A percentile compares a stretch with the other conserved stretches of the same genome.
These are phyloP conservation scores for Kodamaea sp. DNA, from an alignment of 1,139 yeast species.

Conservation along the genomic window DNA sequence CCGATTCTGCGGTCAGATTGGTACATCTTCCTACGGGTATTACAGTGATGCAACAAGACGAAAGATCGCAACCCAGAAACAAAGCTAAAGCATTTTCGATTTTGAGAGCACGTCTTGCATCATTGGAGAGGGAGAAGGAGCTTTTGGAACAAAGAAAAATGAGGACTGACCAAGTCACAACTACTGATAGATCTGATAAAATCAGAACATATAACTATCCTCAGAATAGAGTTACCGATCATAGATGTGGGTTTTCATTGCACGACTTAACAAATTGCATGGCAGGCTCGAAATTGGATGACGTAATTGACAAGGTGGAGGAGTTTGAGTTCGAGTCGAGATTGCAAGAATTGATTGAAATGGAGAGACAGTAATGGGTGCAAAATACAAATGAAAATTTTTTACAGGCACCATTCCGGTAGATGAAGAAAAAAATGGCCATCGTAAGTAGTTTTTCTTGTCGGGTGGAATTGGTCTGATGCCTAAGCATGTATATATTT, in stretches of 20 bases:
- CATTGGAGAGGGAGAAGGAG: slow-evolving; percentile 66
- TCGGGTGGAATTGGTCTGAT: too few relatives aligned
- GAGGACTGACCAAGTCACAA: slow-evolving; percentile 80
- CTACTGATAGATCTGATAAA: slow-evolving; percentile 91
- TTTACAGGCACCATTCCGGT: too few relatives aligned
- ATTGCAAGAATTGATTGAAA: slow-evolving; percentile 19
- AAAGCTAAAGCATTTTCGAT: slow-evolving; percentile 92
- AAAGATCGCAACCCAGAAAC: slow-evolving; percentile 91
- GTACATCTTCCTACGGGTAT: slow-evolving; percentile 93
- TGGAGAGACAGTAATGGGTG: slow-evolving; percentile 3
- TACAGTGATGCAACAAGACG: slow-evolving; percentile 89
- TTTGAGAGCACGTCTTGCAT: slow-evolving; percentile 81
- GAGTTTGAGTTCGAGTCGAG: slow-evolving; percentile 25
- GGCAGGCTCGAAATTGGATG: slow-evolving; percentile 69
- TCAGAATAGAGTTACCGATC: slow-evolving; percentile 92
- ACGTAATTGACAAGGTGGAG: slow-evolving; percentile 28
- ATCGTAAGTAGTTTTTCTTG: too few relatives aligned
- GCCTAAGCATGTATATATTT: too few relatives aligned
- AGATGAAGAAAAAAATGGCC: too few relatives aligned
- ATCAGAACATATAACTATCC: slow-evolving; percentile 91
- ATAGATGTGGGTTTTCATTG: slow-evolving; percentile 76
- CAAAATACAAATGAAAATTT: neutral
- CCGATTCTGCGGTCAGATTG: slow-evolving; percentile 93
- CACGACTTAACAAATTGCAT: slow-evolving; percentile 82
- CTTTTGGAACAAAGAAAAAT: slow-evolving; percentile 65